Base-by-base conservation (phyloP, 2,329 filamentous ascomycete genomes). In the Venturia aucupariae region DNA sequence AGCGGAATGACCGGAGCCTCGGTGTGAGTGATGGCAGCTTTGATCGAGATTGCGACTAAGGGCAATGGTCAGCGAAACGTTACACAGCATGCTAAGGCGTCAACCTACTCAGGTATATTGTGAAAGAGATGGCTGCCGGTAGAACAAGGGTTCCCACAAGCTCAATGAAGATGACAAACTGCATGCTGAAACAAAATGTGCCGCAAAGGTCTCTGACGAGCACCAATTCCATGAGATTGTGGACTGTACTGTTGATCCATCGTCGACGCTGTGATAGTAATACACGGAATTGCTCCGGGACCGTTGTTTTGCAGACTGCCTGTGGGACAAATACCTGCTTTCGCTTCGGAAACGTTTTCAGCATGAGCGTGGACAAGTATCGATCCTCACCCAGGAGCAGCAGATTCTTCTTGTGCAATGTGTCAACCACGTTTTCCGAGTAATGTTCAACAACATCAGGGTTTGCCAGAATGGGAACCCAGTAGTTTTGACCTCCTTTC, bases 181-280 rank as follows among this genome's bases (percentile, higher is more conserved):
- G 94, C 94, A 99, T 99, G 76, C 91, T 96, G 82, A 99, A 99
- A 81, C 95, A 99, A 80, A 99, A 99, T 3, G 94, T 99, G 69
- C 94, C 94, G 73, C 94, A 99, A 19, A 99, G 84, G 79, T 99
- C 94, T 68, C 92, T 86, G 55, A 99, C 95, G 41, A 99, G 84
- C 62, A 97, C 87, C 66, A 99, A 85, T 77, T 99, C 94, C 90
- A 99, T 97, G 55, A 99, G 81, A 74, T 99, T 99, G 81, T 99
- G 94, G 61, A 99, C 89, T 4, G 94, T 99, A 75, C 91, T 96
- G 84, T 99, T 99, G 79, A 99, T 99, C 94, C 94, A 99, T 76
- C 94, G 87, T 75, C 94, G 90, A 71, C 94, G 87, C 77, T 99
- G 94, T 35, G 93, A 97, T 39, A 99, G 82, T 42, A 99, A 81